Percentiles rank a stretch among this genome's conserved stretches.
Conservation (phyloP, 1,139 yeast genomes). For the Suhomyces chickasaworum region DNA sequence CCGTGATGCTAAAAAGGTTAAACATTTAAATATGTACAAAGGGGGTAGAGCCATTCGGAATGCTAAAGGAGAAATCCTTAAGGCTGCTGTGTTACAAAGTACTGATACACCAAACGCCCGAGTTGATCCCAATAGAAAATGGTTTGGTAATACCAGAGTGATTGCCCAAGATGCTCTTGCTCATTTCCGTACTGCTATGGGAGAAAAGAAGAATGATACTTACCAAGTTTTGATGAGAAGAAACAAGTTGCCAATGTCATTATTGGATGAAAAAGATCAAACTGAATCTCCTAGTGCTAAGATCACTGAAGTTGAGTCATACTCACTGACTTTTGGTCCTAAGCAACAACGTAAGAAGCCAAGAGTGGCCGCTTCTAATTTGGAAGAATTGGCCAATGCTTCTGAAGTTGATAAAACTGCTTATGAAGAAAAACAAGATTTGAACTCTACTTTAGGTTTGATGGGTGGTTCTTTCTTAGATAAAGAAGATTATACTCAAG, state of each 20-base stretch:
- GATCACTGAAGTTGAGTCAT: slow-evolving; percentile 87
- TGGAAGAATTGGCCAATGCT: slow-evolving; percentile 75
- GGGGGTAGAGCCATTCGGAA: slow-evolving; percentile 86
- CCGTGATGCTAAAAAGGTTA: slow-evolving; percentile 89
- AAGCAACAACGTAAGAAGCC: slow-evolving; percentile 94
- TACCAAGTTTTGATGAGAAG: slow-evolving; percentile 86
- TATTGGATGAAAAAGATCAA: slow-evolving; percentile 80
- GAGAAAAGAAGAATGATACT: slow-evolving; percentile 81
- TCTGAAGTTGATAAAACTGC: slow-evolving; percentile 60
- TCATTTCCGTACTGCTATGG: slow-evolving; percentile 93
- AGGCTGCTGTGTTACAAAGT: slow-evolving; percentile 87
- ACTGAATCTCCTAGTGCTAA: slow-evolving; percentile 75
- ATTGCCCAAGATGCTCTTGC: slow-evolving; percentile 94
- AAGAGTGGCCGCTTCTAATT: slow-evolving; percentile 69
- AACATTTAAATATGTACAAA: slow-evolving; percentile 89
- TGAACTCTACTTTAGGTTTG: slow-evolving; percentile 72
- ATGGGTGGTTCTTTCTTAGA: slow-evolving; percentile 71
- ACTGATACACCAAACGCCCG: slow-evolving; percentile 89
- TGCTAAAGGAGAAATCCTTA: slow-evolving; percentile 81
- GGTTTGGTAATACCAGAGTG: slow-evolving; percentile 98
- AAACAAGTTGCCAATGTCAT: slow-evolving; percentile 94
- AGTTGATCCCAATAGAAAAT: slow-evolving; percentile 92
- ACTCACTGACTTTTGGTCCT: slow-evolving; percentile 84
- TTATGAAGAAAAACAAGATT: slow-evolving; percentile 74
- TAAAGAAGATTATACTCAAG: slow-evolving; percentile 81